Evolutionary conservation across 331 rosid species (phyloP).

Genomic region (Malus hybrid): DNA sequence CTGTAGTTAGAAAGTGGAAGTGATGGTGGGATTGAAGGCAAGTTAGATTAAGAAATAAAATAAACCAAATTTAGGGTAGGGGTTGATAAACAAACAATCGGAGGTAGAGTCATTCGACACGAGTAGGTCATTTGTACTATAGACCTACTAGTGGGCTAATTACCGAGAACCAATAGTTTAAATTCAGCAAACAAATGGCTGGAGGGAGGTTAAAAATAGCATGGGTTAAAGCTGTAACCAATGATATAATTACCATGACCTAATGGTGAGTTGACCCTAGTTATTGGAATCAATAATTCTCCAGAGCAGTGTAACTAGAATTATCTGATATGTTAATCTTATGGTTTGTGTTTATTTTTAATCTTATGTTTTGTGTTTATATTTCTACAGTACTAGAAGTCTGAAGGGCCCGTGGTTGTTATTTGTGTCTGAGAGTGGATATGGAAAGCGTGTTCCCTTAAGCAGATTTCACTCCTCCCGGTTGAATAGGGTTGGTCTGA

Average conservation of each 20-base stretch:
- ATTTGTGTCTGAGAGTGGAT: conserved; percentile 90
- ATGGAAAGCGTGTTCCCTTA: conserved; percentile 92
- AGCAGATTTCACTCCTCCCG: conserved; percentile 60
- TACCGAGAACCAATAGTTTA: background rate
- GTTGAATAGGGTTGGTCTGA: conserved; percentile 83
- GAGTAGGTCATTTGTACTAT: too few species aligned
- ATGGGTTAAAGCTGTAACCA: background rate
- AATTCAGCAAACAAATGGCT: background rate
- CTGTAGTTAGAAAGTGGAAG: background rate
- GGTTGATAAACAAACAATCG: background rate
- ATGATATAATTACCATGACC: background rate
- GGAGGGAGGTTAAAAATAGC: background rate
- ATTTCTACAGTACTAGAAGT: conserved; percentile 32
- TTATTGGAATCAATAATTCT: background rate
- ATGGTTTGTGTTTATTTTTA: background rate
- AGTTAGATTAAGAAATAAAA: background rate
- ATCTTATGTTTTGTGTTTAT: background rate
- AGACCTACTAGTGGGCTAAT: background rate
- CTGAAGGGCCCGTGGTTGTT: conserved; percentile 83
- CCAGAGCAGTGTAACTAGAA: background rate
- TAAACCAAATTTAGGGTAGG: background rate
- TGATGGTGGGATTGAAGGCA: background rate
- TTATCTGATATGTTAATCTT: background rate
- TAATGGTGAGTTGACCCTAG: background rate
- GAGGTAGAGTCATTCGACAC: background rate